Conservation (phyloP, 2,329 filamentous ascomycete species). For the Parastagonospora nodorum region DNA sequence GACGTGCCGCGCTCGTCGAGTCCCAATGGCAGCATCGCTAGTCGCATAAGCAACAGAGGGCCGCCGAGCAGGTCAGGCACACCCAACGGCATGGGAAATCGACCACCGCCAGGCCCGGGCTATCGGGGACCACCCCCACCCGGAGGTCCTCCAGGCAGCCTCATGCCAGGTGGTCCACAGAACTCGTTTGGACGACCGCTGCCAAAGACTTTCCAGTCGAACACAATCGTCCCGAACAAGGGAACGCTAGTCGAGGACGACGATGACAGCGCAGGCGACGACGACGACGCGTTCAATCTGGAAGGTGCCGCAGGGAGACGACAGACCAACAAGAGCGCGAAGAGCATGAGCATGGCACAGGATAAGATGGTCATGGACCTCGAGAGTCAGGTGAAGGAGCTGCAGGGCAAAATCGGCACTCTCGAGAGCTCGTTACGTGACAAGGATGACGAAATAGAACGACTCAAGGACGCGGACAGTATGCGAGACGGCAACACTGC, state of each 20-base stretch:
- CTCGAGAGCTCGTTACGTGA: slow-evolving; percentile 72
- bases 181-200: slow-evolving; percentile 76
- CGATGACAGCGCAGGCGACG: slow-evolving; percentile 58
- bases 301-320: slow-evolving; percentile 52
- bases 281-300: slow-evolving; percentile 66
- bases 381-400: slow-evolving; percentile 73
- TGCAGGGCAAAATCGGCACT: slow-evolving; percentile 73
- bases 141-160: slow-evolving; percentile 46
- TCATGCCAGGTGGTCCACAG: slow-evolving; percentile 28
- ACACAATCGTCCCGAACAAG: slow-evolving; percentile 96
- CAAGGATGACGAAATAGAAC: slow-evolving; percentile 73
- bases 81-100: slow-evolving; percentile 62
- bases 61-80: slow-evolving; percentile 61
- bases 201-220: slow-evolving; percentile 90
- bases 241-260: slow-evolving; percentile 96
- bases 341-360: slow-evolving; percentile 40
- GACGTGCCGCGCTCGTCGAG: slow-evolving; percentile 72
- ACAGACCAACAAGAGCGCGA: slow-evolving; percentile 52
- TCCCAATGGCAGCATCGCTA: slow-evolving; percentile 64
- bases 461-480: slow-evolving; percentile 64
- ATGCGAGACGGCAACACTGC: slow-evolving; percentile 56
- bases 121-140: slow-evolving; percentile 51
- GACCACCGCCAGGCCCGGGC: slow-evolving; percentile 42
- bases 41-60: slow-evolving; percentile 58
- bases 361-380: slow-evolving; percentile 70